Percentiles rank a stretch among this genome's conserved stretches.
These are phyloP conservation scores for Colletotrichum costaricense DNA, from an alignment of 2,329 filamentous ascomycete species.

Conservation along the genomic window DNA sequence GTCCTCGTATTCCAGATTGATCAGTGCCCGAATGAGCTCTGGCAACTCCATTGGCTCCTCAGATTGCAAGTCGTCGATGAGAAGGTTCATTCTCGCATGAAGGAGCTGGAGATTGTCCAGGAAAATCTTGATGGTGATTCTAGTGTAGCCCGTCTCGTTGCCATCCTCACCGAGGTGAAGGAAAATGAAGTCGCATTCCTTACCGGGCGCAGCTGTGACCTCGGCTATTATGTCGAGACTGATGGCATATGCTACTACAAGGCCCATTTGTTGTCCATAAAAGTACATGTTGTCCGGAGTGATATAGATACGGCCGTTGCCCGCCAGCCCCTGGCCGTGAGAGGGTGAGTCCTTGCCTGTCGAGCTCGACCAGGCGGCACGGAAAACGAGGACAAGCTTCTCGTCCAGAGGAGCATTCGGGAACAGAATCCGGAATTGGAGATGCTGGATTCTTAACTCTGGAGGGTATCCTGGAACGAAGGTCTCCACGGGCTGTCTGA, in stretches of 20 bases:
- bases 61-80: constrained; percentile 83
- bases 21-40: constrained; percentile 76
- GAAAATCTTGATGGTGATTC: constrained; percentile 92
- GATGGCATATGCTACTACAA: constrained; percentile 85
- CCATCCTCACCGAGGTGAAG: constrained; percentile 77
- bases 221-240: constrained; percentile 83
- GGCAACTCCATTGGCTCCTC: constrained; percentile 76
- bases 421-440: constrained; percentile 93
- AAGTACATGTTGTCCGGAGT: constrained; percentile 92
- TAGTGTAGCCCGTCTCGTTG: constrained; percentile 72
- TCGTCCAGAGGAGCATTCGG: constrained; percentile 82
- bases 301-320: constrained; percentile 83
- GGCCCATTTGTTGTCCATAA: constrained; percentile 93
- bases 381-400: constrained; percentile 90
- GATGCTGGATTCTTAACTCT: constrained; percentile 86
- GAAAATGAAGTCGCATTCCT: constrained; percentile 93
- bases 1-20: constrained; percentile 77
- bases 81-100: constrained; percentile 84
- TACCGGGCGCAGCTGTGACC: constrained; percentile 88
- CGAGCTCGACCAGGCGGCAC: constrained; percentile 82
- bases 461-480: constrained; percentile 84
- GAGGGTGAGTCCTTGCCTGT: constrained; percentile 53
- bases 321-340: constrained; percentile 63
- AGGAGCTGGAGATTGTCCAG: constrained; percentile 87
- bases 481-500: constrained; percentile 57